Conservation (phyloP, 306 rosid species). For the Hippophae rhamnoides region DNA sequence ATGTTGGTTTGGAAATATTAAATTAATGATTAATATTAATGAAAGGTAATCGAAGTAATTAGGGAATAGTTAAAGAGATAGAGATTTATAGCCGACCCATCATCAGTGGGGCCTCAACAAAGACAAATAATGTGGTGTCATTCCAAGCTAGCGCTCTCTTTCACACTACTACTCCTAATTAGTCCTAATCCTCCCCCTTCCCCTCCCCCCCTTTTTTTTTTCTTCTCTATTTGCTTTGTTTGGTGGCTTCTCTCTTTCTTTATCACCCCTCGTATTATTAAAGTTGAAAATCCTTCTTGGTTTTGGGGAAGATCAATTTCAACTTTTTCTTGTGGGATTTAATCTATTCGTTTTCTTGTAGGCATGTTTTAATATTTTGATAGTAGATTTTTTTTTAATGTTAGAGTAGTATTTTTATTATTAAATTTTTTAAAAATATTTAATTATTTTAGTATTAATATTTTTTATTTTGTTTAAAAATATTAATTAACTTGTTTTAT, state of each 20-base stretch:
- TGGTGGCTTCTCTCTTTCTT: conserved; percentile 30
- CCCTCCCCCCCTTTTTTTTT: conserved; percentile 8
- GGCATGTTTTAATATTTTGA: not conserved
- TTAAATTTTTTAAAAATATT: no score
- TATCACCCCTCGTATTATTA: conserved; percentile 37
- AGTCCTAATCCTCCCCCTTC: not conserved
- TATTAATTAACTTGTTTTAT: no score
- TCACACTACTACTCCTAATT: conserved; percentile 20
- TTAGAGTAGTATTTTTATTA: no score
- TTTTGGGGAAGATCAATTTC: conserved; percentile 45
- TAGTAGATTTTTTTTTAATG: no score
- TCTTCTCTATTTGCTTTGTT: conserved; percentile 15
- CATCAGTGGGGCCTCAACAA: conserved; percentile 36
- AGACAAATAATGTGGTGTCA: conserved; percentile 60
- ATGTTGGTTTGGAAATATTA: not conserved
- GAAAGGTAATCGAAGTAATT: not conserved
- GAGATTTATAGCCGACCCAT: conserved; percentile 27
- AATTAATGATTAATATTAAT: conserved; percentile 6
- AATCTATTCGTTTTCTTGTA: not conserved
- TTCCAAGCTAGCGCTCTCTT: conserved; percentile 60
- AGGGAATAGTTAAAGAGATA: conserved; percentile 1
- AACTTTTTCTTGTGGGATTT: conserved; percentile 4
- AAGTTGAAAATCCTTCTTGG: conserved; percentile 45
- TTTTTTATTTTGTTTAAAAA: no score
- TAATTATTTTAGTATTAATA: no score